Conservation (phyloP, 257 asterid species). For the Echium plantagineum region DNA sequence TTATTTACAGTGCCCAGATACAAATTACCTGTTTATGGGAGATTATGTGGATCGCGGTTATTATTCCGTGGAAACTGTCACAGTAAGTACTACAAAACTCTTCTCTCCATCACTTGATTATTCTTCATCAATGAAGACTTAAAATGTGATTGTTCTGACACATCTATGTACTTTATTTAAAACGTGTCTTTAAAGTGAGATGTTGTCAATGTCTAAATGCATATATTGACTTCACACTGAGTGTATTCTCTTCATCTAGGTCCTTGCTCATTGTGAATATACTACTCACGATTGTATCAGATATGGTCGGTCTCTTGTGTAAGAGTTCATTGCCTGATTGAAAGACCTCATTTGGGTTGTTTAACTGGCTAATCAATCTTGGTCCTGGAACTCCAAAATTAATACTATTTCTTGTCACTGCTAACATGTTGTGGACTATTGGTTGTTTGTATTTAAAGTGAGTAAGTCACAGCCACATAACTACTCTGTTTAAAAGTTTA, state of each 20-base stretch:
- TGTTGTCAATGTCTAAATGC: neutral
- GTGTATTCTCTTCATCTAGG: neutral
- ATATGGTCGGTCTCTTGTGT: too few species aligned
- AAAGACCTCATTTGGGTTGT: too few species aligned
- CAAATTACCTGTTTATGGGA: constrained; percentile 56
- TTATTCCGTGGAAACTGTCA: constrained; percentile 59
- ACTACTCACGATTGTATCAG: neutral
- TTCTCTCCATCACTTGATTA: constrained; percentile 1
- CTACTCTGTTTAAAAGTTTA: too few species aligned
- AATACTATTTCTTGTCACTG: too few species aligned
- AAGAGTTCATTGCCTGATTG: too few species aligned
- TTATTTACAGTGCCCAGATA: constrained; percentile 51
- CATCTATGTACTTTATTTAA: neutral
- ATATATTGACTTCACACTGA: neutral
- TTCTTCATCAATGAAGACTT: constrained; percentile 8
- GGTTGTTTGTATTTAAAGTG: neutral
- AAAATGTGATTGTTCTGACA: neutral
- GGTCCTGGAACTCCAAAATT: too few species aligned
- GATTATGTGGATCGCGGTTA: constrained; percentile 70
- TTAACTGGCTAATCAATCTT: too few species aligned
- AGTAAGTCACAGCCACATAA: neutral
- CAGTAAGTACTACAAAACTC: constrained; percentile 35
- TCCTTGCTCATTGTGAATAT: neutral
- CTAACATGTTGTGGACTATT: neutral
- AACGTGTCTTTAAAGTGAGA: neutral